Conservation (phyloP, 495 filamentous ascomycete genomes). For the Aspergillus cavernicola region DNA sequence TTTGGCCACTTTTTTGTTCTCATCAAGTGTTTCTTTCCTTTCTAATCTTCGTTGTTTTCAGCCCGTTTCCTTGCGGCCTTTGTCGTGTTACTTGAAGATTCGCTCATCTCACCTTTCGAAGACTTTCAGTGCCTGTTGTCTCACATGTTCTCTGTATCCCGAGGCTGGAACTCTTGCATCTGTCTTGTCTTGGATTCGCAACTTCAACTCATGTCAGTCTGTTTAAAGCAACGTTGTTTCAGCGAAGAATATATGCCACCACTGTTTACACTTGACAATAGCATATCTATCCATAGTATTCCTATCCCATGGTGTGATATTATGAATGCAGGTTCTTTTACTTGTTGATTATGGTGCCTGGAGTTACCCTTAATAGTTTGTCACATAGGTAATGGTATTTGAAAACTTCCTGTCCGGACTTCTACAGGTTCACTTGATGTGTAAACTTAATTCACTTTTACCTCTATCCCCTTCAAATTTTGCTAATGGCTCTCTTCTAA, state of each 20-base stretch:
- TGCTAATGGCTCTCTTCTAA: too few relatives aligned
- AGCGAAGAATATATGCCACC: conserved; percentile 6
- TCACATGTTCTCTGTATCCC: conserved; percentile 4
- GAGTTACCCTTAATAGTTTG: too few relatives aligned
- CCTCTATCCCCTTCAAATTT: too few relatives aligned
- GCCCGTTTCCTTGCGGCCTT: too few relatives aligned
- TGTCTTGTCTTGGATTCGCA: conserved; percentile 8
- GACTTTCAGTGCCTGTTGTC: not conserved
- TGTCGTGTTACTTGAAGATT: not conserved
- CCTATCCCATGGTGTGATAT: not conserved
- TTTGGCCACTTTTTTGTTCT: conserved; percentile 7
- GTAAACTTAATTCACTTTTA: too few relatives aligned
- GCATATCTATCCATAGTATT: not conserved
- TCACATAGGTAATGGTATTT: too few relatives aligned
- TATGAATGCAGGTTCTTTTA: not conserved
- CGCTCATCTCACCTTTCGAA: not conserved
- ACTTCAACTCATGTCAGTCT: not conserved
- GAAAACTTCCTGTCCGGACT: too few relatives aligned
- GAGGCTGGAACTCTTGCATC: conserved; percentile 18
- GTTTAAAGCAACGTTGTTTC: not conserved
- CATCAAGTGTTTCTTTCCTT: not conserved
- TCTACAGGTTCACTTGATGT: too few relatives aligned
- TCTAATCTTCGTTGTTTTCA: not conserved
- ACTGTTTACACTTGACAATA: not conserved
- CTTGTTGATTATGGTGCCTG: not conserved